These are phyloP conservation scores for Trichoderma reesei DNA, from an alignment of 495 filamentous ascomycete species.

Conservation along the genomic window DNA sequence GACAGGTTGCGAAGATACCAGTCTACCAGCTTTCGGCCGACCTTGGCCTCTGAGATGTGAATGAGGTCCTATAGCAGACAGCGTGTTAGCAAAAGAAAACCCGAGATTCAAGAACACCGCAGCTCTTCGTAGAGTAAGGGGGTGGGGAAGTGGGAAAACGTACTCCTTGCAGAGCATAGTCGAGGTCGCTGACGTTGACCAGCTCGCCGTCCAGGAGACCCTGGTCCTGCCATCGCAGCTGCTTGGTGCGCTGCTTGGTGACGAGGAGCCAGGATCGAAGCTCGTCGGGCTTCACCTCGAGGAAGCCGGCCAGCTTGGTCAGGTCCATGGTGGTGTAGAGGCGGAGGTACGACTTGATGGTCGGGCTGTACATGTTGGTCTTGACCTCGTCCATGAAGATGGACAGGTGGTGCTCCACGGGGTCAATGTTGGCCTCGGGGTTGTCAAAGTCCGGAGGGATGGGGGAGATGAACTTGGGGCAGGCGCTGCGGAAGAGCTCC, in stretches of 20 bases:
- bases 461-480: conserved; percentile 98
- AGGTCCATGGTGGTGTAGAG: conserved; percentile 99
- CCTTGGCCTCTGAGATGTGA: conserved; percentile 97
- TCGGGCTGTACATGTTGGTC: conserved; percentile 91
- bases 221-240: conserved; percentile 88
- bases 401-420: conserved; percentile 88
- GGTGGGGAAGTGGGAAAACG: conserved; percentile 25
- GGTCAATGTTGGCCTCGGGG: conserved; percentile 87
- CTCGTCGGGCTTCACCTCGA: conserved; percentile 88
- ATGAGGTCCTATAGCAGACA: conserved; percentile 61
- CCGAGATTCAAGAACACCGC: too few species aligned
- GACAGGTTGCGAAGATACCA: conserved; percentile 98
- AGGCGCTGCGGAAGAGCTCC: conserved; percentile 88
- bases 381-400: conserved; percentile 99
- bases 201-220: conserved; percentile 85
- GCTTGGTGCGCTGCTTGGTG: conserved; percentile 96
- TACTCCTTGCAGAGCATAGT: conserved; percentile 92
- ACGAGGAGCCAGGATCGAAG: conserved; percentile 83
- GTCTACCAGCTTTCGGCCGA: conserved; percentile 90
- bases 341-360: conserved; percentile 93
- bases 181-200: conserved; percentile 81
- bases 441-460: conserved; percentile 96
- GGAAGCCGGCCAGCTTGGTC: conserved; percentile 93
- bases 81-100: conserved; percentile 22
- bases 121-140: background rate